Evolutionary conservation across 768 basidiomycete genomes (phyloP), one percentile per base, ranked within the genome.

Genomic region (Mycena kentingensis): DNA sequence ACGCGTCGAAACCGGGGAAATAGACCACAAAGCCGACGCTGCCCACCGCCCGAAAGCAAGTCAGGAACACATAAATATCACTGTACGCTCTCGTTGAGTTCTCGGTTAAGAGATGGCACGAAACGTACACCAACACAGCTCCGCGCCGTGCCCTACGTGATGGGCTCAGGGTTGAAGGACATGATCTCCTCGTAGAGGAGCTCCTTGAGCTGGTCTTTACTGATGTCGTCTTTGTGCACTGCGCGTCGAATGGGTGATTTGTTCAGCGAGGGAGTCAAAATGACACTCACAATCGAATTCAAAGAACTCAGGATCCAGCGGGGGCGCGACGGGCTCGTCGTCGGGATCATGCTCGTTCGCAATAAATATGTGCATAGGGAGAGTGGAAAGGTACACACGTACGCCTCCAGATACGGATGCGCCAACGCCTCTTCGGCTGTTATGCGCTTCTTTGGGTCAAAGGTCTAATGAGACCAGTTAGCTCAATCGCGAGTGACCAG

Each of bases 291-390:
- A 72, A 70, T 98, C 96, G 68, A 98, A 98, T 66, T 95, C 93
- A 70, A 98, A 98, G 78, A 98, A 98, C 60, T 88, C 87, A 3
- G 93, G 88, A 57, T 91, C 90, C 37, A 98, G 84, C 15, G 96
- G 94, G 5, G 93, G 88, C 1, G 94, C 94, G 21, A 87, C 82
- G 0, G 96, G 96, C 70, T 98, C 96, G 64, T 98, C 96, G 39
- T 95, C 92, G 3, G 94, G 92, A 64, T 96, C 94, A 63, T 95
- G 93, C n/a, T n/a, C n/a, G n/a, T n/a, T n/a, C n/a, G n/a, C n/a
- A n/a, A n/a, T n/a, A n/a, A n/a, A n/a, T n/a, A n/a, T n/a, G n/a
- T n/a, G n/a, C n/a, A n/a, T n/a, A n/a, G n/a, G n/a, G n/a, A n/a
- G n/a, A n/a, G n/a, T n/a, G n/a, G n/a, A n/a, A n/a, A n/a, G n/a